phyloP scores from a whole-genome alignment of 257 asterid genomes.

The Anisodus tanguticus region DNA sequence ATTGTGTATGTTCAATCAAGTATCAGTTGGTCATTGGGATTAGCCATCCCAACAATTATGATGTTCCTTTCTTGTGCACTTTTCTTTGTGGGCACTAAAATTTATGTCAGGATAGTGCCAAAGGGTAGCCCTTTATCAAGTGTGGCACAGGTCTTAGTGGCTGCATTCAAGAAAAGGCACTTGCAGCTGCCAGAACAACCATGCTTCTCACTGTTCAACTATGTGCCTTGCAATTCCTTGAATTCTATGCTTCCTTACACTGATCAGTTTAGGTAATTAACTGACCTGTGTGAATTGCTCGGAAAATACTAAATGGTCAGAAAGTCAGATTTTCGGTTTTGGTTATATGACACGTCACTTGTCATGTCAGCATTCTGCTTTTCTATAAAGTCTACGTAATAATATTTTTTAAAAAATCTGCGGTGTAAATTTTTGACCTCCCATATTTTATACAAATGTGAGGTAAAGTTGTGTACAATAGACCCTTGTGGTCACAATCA shows the following conservation, averaged over 20 bases:
- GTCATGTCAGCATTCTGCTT: no score
- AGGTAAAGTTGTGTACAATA: no score
- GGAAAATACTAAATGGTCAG: no score
- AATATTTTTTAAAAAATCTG: no score
- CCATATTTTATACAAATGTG: no score
- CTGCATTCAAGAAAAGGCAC: slow-evolving; percentile 39
- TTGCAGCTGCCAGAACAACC: slow-evolving; percentile 35
- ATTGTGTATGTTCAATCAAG: slow-evolving; percentile 47
- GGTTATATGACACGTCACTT: no score
- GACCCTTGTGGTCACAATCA: no score
- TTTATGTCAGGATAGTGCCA: slow-evolving; percentile 42
- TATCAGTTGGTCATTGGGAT: slow-evolving; percentile 45
- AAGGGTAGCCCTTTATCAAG: slow-evolving; percentile 42
- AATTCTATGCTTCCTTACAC: slow-evolving; percentile 34
- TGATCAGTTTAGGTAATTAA: slow-evolving; percentile 38
- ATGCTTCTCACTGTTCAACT: slow-evolving; percentile 25
- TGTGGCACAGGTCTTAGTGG: slow-evolving; percentile 38
- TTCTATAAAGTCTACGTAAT: no score
- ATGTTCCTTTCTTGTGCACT: slow-evolving; percentile 41
- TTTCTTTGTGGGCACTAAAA: slow-evolving; percentile 38
- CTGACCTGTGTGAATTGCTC: no score
- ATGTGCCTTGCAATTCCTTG: slow-evolving; percentile 28
- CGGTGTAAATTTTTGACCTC: no score
- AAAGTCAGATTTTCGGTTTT: no score
- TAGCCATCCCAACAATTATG: slow-evolving; percentile 42